Conservation (phyloP, 371 early-diverging fungal genomes). For the Thermomucor indicae-seudaticae region DNA sequence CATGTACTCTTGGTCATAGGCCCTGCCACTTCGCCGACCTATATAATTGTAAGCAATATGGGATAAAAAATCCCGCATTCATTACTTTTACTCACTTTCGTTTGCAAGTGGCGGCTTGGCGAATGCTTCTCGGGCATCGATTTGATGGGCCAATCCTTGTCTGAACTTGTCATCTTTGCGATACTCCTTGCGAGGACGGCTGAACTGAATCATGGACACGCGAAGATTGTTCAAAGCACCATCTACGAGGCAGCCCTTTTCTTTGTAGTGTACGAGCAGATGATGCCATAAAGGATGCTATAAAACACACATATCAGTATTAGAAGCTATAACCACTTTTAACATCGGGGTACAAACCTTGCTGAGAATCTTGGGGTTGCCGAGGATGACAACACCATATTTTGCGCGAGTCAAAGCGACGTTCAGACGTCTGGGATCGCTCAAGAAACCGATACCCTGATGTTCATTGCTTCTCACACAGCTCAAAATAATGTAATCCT, state of each 20-base stretch:
- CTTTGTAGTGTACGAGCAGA: slow-evolving; percentile 91
- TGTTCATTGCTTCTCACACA: slow-evolving; percentile 98
- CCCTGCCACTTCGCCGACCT: slow-evolving; percentile 49
- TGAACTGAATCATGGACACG: slow-evolving; percentile 80
- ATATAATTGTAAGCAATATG: not conserved
- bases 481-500: slow-evolving; percentile 98
- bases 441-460: slow-evolving; percentile 98
- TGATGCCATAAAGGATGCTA: slow-evolving; percentile 95
- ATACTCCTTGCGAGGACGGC: slow-evolving; percentile 65
- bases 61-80: not conserved
- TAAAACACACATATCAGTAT: not conserved
- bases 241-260: slow-evolving; percentile 88
- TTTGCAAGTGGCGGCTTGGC: slow-evolving; percentile 55
- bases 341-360: slow-evolving; percentile 37
- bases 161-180: slow-evolving; percentile 61
- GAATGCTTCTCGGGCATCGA: slow-evolving; percentile 68
- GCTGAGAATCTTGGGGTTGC: slow-evolving; percentile 94
- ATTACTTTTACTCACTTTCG: slow-evolving; percentile 25
- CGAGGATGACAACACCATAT: slow-evolving; percentile 93
- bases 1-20: slow-evolving; percentile 53
- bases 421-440: slow-evolving; percentile 96
- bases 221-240: slow-evolving; percentile 91
- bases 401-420: slow-evolving; percentile 97
- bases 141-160: slow-evolving; percentile 61
- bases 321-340: not conserved